These are phyloP conservation scores for Spinacia oleracea DNA, from an alignment of 179 eudicot species.

Conservation along the genomic window DNA sequence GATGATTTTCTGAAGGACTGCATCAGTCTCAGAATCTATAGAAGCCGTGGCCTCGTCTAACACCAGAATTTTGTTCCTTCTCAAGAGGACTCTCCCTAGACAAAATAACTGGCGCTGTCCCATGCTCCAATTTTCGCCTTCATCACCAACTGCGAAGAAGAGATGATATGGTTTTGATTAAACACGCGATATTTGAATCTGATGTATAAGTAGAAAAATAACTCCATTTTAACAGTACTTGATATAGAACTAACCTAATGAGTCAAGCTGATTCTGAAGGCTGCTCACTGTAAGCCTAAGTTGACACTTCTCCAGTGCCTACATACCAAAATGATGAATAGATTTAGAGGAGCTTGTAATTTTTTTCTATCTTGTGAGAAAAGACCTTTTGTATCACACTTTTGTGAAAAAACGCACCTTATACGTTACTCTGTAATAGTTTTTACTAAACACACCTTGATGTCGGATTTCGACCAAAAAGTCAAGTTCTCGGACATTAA, in stretches of 20 bases:
- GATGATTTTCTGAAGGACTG: too few species aligned
- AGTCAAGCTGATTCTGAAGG: conserved; percentile 59
- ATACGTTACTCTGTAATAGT: too few species aligned
- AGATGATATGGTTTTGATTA: not conserved
- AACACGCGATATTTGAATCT: not conserved
- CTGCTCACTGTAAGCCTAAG: conserved; percentile 46
- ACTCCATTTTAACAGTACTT: too few species aligned
- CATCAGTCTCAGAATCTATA: too few species aligned
- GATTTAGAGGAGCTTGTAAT: not conserved
- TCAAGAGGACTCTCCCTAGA: not conserved
- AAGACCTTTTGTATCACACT: too few species aligned
- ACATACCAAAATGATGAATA: not conserved
- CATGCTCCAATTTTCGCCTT: not conserved
- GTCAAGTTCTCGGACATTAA: too few species aligned
- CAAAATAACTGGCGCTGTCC: not conserved
- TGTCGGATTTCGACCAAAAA: too few species aligned
- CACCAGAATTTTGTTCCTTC: not conserved
- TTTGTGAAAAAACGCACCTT: too few species aligned
- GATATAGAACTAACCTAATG: conserved; percentile 45
- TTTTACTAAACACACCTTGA: too few species aligned
- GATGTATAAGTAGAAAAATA: not conserved
- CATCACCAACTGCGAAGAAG: not conserved
- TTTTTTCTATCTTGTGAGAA: too few species aligned
- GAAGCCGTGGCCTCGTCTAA: not conserved
- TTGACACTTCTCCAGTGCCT: conserved; percentile 57